Evolutionary conservation across 768 basidiomycete species (phyloP).

Genomic region (Pleurotus eryngii): DNA sequence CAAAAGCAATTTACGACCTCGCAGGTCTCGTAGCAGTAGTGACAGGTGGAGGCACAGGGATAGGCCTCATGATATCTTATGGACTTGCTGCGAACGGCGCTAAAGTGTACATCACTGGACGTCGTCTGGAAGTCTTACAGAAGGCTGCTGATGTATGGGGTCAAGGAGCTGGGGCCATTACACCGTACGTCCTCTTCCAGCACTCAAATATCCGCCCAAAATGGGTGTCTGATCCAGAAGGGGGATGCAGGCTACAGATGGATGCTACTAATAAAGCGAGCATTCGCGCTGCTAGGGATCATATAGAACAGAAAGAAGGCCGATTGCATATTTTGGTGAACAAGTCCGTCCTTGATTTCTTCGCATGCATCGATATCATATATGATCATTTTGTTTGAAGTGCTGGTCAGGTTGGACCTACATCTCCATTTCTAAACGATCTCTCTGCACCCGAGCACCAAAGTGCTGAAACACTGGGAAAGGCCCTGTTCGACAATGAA

Average conservation of each 20-base stretch:
- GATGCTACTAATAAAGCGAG: slow-evolving; percentile 71
- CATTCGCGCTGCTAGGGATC: slow-evolving; percentile 52
- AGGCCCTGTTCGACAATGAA: slow-evolving; percentile 68
- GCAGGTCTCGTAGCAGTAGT: slow-evolving; percentile 54
- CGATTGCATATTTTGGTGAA: slow-evolving; percentile 78
- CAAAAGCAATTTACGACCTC: slow-evolving; percentile 43
- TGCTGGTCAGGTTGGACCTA: slow-evolving; percentile 72
- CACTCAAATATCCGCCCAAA: neutral
- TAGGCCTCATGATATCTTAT: slow-evolving; percentile 62
- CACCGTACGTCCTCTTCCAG: slow-evolving; percentile 44
- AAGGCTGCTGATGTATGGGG: slow-evolving; percentile 49
- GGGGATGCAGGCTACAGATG: slow-evolving; percentile 50
- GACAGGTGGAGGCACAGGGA: slow-evolving; percentile 53
- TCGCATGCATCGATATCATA: neutral
- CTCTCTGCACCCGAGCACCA: slow-evolving; percentile 55
- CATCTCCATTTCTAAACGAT: slow-evolving; percentile 54
- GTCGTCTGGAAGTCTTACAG: slow-evolving; percentile 64
- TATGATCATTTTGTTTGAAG: slow-evolving; percentile 30
- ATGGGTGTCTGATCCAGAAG: neutral
- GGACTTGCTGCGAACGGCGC: slow-evolving; percentile 78
- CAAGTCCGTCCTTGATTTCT: slow-evolving; percentile 51
- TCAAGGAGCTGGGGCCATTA: slow-evolving; percentile 42
- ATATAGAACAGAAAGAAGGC: slow-evolving; percentile 58
- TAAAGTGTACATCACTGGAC: slow-evolving; percentile 76
- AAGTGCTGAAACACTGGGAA: slow-evolving; percentile 62